Conservation (phyloP, 1,284 basidiomycete species). For the Fomes fomentarius region DNA sequence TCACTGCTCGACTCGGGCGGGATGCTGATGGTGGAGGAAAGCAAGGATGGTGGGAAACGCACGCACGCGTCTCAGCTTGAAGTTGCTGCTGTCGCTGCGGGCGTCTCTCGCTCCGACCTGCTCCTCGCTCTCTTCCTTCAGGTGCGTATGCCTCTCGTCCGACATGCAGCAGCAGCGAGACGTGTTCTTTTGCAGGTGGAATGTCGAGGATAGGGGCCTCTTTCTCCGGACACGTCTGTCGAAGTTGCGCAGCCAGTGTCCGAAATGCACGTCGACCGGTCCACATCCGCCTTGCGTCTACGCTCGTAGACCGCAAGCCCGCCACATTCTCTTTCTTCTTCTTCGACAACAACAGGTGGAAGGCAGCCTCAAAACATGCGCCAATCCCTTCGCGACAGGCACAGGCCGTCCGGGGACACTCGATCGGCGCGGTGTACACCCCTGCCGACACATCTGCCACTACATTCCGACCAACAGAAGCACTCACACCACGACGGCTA, state of each 20-base stretch:
- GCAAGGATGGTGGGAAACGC: constrained; percentile 13
- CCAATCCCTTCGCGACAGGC: constrained; percentile 11
- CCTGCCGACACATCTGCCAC: constrained; percentile 16
- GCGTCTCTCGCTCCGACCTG: not conserved
- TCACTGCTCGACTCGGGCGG: constrained; percentile 5
- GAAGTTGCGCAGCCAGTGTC: constrained; percentile 22
- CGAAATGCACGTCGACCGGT: constrained; percentile 10
- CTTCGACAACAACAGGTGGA: constrained; percentile 58
- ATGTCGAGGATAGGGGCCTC: constrained; percentile 13
- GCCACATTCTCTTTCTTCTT: constrained; percentile 58
- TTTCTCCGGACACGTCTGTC: constrained; percentile 21
- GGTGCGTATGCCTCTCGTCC: constrained; percentile 1
- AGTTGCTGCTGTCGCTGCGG: not conserved
- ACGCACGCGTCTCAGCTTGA: not conserved
- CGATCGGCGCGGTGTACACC: constrained; percentile 17
- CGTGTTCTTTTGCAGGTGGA: not conserved
- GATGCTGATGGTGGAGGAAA: constrained; percentile 22
- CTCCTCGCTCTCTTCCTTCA: not conserved
- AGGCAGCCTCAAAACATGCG: constrained; percentile 15
- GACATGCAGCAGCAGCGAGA: not conserved
- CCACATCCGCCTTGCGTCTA: constrained; percentile 23
- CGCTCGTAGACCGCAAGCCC: constrained; percentile 28
- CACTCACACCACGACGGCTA: constrained; percentile 58
- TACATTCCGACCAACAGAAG: constrained; percentile 30
- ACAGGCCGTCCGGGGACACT: constrained; percentile 14